phyloP scores from a whole-genome alignment of 495 filamentous ascomycete genomes.

The Hypoxylon fragiforme region DNA sequence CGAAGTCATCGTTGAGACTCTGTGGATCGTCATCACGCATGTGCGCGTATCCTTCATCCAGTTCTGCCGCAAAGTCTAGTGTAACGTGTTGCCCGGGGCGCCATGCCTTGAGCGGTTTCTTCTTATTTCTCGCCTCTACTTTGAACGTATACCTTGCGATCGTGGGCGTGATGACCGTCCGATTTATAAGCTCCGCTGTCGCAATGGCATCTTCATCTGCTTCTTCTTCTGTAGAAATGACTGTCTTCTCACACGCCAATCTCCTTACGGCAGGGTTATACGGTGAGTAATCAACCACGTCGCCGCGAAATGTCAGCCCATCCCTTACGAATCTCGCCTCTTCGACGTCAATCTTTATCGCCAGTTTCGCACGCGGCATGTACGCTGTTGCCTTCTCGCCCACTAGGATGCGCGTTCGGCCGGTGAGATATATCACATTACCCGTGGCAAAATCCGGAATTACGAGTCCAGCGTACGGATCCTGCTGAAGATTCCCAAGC shows the following conservation, averaged over 20 bases:
- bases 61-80: constrained; percentile 65
- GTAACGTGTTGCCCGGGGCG: constrained; percentile 74
- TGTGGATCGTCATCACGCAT: constrained; percentile 79
- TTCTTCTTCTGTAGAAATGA: not conserved
- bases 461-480: constrained; percentile 64
- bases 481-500: constrained; percentile 70
- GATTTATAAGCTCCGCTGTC: constrained; percentile 56
- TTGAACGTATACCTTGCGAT: constrained; percentile 66
- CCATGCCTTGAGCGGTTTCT: constrained; percentile 44
- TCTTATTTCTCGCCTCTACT: constrained; percentile 33
- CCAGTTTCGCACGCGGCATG: constrained; percentile 71
- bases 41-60: constrained; percentile 74
- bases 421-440: constrained; percentile 70
- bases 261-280: constrained; percentile 60
- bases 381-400: constrained; percentile 60
- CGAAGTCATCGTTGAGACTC: constrained; percentile 79
- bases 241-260: constrained; percentile 34
- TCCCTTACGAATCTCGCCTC: constrained; percentile 63
- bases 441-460: constrained; percentile 73
- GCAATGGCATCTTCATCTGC: constrained; percentile 16
- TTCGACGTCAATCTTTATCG: constrained; percentile 64
- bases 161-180: constrained; percentile 62
- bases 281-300: constrained; percentile 59
- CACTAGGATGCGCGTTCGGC: constrained; percentile 63
- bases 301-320: constrained; percentile 69